Conservation (phyloP, 495 filamentous ascomycete genomes). For the Penicillium manginii region DNA sequence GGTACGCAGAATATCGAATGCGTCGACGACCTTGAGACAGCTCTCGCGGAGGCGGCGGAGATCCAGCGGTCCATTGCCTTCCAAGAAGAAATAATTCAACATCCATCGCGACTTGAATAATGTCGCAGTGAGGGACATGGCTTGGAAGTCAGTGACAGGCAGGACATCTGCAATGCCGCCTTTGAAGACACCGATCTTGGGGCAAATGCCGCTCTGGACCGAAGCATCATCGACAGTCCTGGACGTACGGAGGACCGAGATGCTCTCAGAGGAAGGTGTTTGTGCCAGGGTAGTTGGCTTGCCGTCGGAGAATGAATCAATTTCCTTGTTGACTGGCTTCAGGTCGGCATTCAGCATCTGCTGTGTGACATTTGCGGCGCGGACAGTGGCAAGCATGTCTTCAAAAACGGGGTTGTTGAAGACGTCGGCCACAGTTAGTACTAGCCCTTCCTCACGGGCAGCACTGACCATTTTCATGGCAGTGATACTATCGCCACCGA, state of each 20-base stretch:
- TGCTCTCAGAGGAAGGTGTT: constrained; percentile 43
- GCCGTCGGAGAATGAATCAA: constrained; percentile 21
- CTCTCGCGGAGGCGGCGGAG: constrained; percentile 50
- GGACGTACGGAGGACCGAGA: constrained; percentile 46
- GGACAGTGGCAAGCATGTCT: constrained; percentile 46
- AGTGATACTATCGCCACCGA: constrained; percentile 60
- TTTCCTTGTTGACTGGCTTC: constrained; percentile 22
- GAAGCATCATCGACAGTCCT: constrained; percentile 43
- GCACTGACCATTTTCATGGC: constrained; percentile 71
- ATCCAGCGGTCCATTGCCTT: constrained; percentile 53
- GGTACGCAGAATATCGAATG: constrained; percentile 70
- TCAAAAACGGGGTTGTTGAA: constrained; percentile 52
- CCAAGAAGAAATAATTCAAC: constrained; percentile 62
- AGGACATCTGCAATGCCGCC: constrained; percentile 61
- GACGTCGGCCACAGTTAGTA: constrained; percentile 59
- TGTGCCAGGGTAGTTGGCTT: constrained; percentile 19
- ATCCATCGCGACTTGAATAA: constrained; percentile 55
- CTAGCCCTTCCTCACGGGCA: constrained; percentile 55
- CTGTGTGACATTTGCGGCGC: constrained; percentile 30
- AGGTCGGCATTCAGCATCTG: constrained; percentile 30
- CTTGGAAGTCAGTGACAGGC: constrained; percentile 66
- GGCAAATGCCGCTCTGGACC: constrained; percentile 52
- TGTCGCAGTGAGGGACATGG: constrained; percentile 63
- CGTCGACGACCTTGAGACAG: constrained; percentile 47
- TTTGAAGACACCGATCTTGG: constrained; percentile 58